Base-by-base conservation (phyloP, 768 basidiomycete genomes). In the Lactarius deliciosus region DNA sequence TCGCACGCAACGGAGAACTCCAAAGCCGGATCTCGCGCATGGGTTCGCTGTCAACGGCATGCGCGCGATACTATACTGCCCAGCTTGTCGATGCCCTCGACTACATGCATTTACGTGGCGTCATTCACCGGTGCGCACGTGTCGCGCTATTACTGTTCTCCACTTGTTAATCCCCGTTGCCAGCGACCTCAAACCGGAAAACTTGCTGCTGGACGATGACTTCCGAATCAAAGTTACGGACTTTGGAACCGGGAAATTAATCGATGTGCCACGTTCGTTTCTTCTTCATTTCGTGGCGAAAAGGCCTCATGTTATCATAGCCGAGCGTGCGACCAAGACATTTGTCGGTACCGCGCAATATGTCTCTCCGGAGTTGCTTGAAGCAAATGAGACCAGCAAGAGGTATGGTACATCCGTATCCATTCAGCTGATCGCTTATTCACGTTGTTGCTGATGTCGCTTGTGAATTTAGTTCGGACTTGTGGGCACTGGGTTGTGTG, bases 401-500 rank as follows among this genome's bases (percentile, higher is more conserved):
- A 88, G 91, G 93, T 93, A 67, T 64, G 79, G 20, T 22, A 20
- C 45, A n/a, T 13, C 15, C 28, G 16, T 43, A n/a, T 13, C 15
- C 22, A 40, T 43, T 60, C 22, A 13, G 22, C 47, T 6, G 13
- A 50, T 47, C 4, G 64, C 57, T 34, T 61, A n/a, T 61, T 47
- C 16, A 16, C 22, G 34, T 5, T 3, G 30, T n/a, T 63, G 38
- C 30, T 65, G 55, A 58, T 50, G 45, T 34, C 71, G 32, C 28
- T 57, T 20, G 36, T 64, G 28, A 55, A 63, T 50, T 10, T 65
- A 96, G 94, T 68, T 92, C 96, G 47, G 97, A 98, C 76, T 82
- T 94, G 11, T 99, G 96, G 96, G 92, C 95, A 5, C 82, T 97
- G 30, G 97, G 95, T 2, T 98, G 96, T 77, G 89, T 98, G 54